Base-by-base conservation (phyloP, 2,329 filamentous ascomycete species). In the Calonectria montana region DNA sequence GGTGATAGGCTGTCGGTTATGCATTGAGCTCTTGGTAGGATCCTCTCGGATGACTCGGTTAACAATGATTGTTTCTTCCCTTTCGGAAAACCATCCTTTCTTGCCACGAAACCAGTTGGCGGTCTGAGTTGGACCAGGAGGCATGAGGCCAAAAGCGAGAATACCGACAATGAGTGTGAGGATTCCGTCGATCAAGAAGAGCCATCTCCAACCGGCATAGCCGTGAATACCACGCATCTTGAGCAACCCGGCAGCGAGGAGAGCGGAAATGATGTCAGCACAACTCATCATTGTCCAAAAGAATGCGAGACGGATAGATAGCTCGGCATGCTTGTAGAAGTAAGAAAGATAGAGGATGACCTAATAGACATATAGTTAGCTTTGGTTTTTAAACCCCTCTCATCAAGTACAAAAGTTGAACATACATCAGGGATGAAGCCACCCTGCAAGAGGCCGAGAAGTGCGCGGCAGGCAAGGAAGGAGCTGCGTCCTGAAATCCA, bases 341-440 rank as follows among this genome's bases (percentile, higher is more conserved):
- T 94, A 94, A 16, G 88, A 90, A 1, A 93, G 84, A 77, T 93
- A 93, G 0, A 91, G 82, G 64, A 92, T 88, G 41, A 78, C 80
- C 69, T 82, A 76, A 41, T 8, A 43, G 12, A 27, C 6, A 35
- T 31, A 35, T 12, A 3, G 35, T 63, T n/a, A 31, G 59, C 39
- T 27, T 29, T n/a, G n/a, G n/a, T n/a, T 4, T 57, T 45, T 59
- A 13, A 23, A 39, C 7, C 2, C 5, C 13, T 3, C 21, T 8
- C 21, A 7, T 7, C 21, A 8, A n/a, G n/a, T 13, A 21, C 16
- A 21, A 16, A 25, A 18, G 2, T 18, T 9, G 3, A 7, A 63
- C 70, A 39, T 29, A 72, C 70, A 50, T 61, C 61, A 12, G 65
- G 61, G 25, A 72, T 68, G 25, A 70, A 70, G 7, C 68, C 68